These are phyloP conservation scores for Phytophthora europaea DNA, from an alignment of 352 stramenopile species.

Conservation along the genomic window DNA sequence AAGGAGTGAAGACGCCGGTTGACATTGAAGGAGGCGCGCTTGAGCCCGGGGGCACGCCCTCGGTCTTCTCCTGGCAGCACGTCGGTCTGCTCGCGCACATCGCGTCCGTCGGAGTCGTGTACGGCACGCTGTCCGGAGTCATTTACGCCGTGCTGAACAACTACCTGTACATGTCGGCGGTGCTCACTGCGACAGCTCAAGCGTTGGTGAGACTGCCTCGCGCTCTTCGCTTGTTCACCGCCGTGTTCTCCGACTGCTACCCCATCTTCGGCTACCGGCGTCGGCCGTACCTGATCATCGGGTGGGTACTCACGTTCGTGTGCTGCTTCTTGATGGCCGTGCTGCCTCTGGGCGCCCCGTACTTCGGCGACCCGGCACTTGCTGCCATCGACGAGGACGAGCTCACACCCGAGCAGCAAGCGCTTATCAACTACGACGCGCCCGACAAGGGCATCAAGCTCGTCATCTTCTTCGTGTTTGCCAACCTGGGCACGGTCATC, in stretches of 20 bases:
- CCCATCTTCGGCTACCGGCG: constrained; percentile 85
- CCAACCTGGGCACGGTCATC: constrained; percentile 81
- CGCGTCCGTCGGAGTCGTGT: constrained; percentile 53
- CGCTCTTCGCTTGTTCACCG: constrained; percentile 63
- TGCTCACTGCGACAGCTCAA: constrained; percentile 53
- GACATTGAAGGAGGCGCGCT: constrained; percentile 47
- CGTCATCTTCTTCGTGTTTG: constrained; percentile 74
- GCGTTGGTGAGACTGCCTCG: constrained; percentile 55
- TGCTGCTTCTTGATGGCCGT: constrained; percentile 59
- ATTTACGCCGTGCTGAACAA: constrained; percentile 70
- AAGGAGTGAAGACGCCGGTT: constrained; percentile 35
- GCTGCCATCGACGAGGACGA: constrained; percentile 36
- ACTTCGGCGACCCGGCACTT: constrained; percentile 47
- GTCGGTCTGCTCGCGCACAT: constrained; percentile 62
- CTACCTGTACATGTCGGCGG: constrained; percentile 69
- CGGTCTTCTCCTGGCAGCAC: constrained; percentile 49
- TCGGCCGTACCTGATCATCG: constrained; percentile 84
- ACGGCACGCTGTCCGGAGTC: constrained; percentile 45
- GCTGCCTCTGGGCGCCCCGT: constrained; percentile 57
- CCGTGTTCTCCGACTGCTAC: constrained; percentile 81
- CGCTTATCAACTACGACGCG: constrained; percentile 52
- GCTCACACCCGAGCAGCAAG: constrained; percentile 43
- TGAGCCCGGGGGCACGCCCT: constrained; percentile 45
- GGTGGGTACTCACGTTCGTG: constrained; percentile 57
- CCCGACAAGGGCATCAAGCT: constrained; percentile 54